phyloP scores from a whole-genome alignment of 2,329 filamentous ascomycete genomes.

The Diaporthe citri region DNA sequence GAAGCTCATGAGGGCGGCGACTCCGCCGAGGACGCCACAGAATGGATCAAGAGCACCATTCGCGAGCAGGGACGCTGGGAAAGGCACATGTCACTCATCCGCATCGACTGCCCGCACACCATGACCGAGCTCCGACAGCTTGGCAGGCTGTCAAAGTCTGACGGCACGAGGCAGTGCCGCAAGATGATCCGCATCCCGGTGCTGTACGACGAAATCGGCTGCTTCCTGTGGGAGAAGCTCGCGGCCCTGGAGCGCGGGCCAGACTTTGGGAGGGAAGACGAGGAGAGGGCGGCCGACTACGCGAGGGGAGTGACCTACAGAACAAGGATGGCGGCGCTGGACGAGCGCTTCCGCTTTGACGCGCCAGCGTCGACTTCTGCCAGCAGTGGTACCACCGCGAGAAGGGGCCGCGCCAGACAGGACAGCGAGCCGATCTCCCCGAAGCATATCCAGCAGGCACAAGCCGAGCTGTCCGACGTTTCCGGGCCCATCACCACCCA shows the following conservation, averaged over 20 bases:
- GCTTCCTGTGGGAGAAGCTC: constrained; percentile 43
- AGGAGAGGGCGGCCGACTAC: constrained; percentile 29
- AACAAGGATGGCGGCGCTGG: constrained; percentile 1
- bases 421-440: constrained; percentile 31
- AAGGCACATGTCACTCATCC: constrained; percentile 38
- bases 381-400: not conserved
- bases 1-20: not conserved
- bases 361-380: not conserved
- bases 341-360: constrained; percentile 33
- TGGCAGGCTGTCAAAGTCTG: constrained; percentile 38
- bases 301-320: not conserved
- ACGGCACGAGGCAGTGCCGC: constrained; percentile 42
- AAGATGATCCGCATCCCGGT: constrained; percentile 44
- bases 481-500: not conserved
- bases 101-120: constrained; percentile 42
- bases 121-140: constrained; percentile 42
- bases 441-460: not conserved
- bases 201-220: constrained; percentile 44
- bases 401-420: not conserved
- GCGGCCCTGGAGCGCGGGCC: constrained; percentile 27
- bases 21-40: constrained; percentile 40
- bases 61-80: constrained; percentile 39
- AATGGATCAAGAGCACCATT: constrained; percentile 42
- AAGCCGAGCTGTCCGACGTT: not conserved
- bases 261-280: not conserved